A percentile compares a stretch with the other conserved stretches of the same genome.
phyloP scores from a whole-genome alignment of 805 yeast genomes.

The Zygosaccharomyces gambellarensis region DNA sequence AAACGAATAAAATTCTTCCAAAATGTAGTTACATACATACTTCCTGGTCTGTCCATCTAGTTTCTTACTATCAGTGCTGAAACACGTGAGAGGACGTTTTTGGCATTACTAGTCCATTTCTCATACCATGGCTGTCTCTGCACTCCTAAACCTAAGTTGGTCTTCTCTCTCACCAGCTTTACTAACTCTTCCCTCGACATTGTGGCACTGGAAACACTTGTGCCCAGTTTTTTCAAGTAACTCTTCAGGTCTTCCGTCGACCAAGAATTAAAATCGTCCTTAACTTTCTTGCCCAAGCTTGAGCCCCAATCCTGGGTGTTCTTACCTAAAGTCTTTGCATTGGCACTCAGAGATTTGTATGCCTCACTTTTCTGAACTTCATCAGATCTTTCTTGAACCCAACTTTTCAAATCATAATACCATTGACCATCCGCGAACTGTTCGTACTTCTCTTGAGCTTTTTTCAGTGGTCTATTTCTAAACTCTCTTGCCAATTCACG shows the following conservation, averaged over 20 bases:
- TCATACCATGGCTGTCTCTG: conserved; percentile 26
- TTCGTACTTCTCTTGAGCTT: conserved; percentile 24
- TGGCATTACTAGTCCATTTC: conserved; percentile 18
- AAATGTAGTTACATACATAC: background rate
- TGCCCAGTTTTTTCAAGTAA: conserved; percentile 43
- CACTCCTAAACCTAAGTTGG: conserved; percentile 36
- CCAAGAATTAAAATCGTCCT: conserved; percentile 38
- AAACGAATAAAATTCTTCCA: conserved; percentile 1
- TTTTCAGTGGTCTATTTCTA: conserved; percentile 36
- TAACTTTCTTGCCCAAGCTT: conserved; percentile 19
- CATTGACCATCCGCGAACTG: conserved; percentile 38
- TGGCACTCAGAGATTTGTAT: conserved; percentile 11
- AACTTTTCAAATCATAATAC: conserved; percentile 37
- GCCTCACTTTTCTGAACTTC: conserved; percentile 14
- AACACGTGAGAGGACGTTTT: conserved; percentile 1
- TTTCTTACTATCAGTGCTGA: background rate
- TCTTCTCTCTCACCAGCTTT: conserved; percentile 39
- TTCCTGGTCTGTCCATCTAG: background rate
- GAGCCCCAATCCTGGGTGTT: conserved; percentile 17
- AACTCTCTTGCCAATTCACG: conserved; percentile 38
- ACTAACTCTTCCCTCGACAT: conserved; percentile 35
- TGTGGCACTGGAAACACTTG: conserved; percentile 24
- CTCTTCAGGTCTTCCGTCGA: conserved; percentile 40
- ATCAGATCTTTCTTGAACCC: conserved; percentile 30
- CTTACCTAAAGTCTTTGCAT: conserved; percentile 11